Percentiles rank a stretch among this genome's conserved stretches.
Evolutionary conservation across 208 protist species (phyloP).

Genomic region (Porcisia deanei): DNA sequence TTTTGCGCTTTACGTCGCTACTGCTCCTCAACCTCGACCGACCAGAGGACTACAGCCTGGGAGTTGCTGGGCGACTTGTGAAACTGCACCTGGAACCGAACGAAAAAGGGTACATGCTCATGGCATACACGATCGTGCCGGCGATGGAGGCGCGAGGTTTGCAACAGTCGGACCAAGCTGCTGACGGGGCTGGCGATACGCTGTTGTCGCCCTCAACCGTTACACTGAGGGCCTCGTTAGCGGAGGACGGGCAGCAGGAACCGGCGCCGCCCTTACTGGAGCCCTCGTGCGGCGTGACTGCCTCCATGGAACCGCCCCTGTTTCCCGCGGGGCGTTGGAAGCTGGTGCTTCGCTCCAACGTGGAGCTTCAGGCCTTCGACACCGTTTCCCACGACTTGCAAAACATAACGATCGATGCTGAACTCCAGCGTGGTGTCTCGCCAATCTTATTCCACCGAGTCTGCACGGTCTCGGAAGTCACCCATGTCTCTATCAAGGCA

Average conservation of each 20-base stretch:
- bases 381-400: constrained; percentile 37
- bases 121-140: constrained; percentile 63
- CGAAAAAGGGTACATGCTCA: constrained; percentile 76
- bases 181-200: neutral
- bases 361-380: constrained; percentile 55
- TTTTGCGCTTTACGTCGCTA: constrained; percentile 54
- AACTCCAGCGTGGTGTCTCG: constrained; percentile 56
- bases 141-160: neutral
- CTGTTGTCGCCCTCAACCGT: neutral
- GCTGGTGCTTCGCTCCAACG: constrained; percentile 55
- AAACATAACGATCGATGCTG: constrained; percentile 40
- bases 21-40: constrained; percentile 75
- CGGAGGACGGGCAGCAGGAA: neutral
- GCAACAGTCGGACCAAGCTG: neutral
- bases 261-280: neutral
- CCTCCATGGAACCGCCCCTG: constrained; percentile 6
- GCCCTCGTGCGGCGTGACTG: neutral
- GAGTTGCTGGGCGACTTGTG: constrained; percentile 53
- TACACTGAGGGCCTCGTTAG: neutral
- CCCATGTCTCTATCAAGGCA: constrained; percentile 54
- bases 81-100: constrained; percentile 61
- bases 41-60: constrained; percentile 28
- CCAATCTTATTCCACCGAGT: constrained; percentile 61
- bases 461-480: constrained; percentile 53
- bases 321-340: constrained; percentile 61